Percentiles rank a stretch among this genome's conserved stretches.
phyloP scores from a whole-genome alignment of 495 filamentous ascomycete species.

The Podospora australis region DNA sequence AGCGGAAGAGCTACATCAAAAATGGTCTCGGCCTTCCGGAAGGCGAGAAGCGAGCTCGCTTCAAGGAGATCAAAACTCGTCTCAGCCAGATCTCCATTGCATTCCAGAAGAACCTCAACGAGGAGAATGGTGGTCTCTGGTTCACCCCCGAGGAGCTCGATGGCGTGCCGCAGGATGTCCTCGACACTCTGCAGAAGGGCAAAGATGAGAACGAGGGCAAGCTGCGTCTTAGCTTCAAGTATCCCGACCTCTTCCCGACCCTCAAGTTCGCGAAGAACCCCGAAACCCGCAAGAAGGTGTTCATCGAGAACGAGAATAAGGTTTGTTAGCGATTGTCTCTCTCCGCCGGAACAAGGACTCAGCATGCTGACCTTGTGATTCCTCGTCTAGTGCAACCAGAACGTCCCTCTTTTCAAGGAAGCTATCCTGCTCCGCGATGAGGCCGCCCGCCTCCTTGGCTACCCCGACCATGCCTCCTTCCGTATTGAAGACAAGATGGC shows the following conservation, averaged over 20 bases:
- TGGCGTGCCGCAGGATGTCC: constrained; percentile 51
- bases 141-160: constrained; percentile 53
- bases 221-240: constrained; percentile 54
- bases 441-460: constrained; percentile 82
- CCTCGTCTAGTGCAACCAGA: constrained; percentile 63
- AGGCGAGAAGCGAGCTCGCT: constrained; percentile 50
- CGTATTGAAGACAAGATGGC: constrained; percentile 96
- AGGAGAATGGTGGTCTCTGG: constrained; percentile 56
- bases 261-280: constrained; percentile 52
- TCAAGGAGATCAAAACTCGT: constrained; percentile 60
- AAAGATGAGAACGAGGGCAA: constrained; percentile 61
- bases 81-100: constrained; percentile 50
- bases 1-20: constrained; percentile 50
- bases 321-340: constrained; percentile 16
- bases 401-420: constrained; percentile 80
- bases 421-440: constrained; percentile 86
- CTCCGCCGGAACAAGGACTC: not conserved
- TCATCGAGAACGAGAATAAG: constrained; percentile 55
- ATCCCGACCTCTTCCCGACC: constrained; percentile 55
- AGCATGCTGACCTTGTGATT: constrained; percentile 6
- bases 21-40: constrained; percentile 51
- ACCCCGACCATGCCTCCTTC: constrained; percentile 88
- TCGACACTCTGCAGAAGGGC: constrained; percentile 60
- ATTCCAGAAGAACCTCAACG: constrained; percentile 56
- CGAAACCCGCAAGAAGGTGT: constrained; percentile 48